Evolutionary conservation across 768 basidiomycete species (phyloP).

Genomic region (Coprinopsis marcescibilis): DNA sequence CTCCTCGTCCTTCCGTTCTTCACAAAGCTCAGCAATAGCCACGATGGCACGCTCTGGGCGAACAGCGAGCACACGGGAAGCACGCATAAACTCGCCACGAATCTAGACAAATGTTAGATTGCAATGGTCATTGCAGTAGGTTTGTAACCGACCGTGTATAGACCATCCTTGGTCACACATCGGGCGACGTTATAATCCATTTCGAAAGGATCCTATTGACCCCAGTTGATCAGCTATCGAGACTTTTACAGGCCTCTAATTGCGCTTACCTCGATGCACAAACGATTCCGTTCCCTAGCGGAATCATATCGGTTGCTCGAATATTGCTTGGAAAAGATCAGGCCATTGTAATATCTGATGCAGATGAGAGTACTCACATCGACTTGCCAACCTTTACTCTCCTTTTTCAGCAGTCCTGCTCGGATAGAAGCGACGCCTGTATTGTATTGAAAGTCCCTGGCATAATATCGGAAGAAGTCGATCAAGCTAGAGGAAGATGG

Average conservation of each 20-base stretch:
- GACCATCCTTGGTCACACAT: slow-evolving; percentile 93
- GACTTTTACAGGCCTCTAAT: neutral
- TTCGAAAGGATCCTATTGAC: slow-evolving; percentile 87
- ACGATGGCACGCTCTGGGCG: slow-evolving; percentile 78
- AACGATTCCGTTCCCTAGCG: slow-evolving; percentile 82
- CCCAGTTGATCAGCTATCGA: slow-evolving; percentile 3
- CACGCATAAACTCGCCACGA: slow-evolving; percentile 98
- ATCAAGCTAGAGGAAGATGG: slow-evolving; percentile 57
- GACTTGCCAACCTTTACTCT: slow-evolving; percentile 90
- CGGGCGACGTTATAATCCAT: slow-evolving; percentile 93
- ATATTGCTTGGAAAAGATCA: slow-evolving; percentile 27
- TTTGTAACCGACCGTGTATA: slow-evolving; percentile 70
- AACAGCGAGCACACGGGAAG: slow-evolving; percentile 73
- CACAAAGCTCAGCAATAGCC: slow-evolving; percentile 85
- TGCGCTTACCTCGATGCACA: slow-evolving; percentile 83
- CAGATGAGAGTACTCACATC: slow-evolving; percentile 50
- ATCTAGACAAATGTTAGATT: slow-evolving; percentile 47
- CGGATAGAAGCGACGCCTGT: slow-evolving; percentile 89
- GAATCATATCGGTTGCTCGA: slow-evolving; percentile 60
- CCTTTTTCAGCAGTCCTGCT: slow-evolving; percentile 84
- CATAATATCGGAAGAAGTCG: slow-evolving; percentile 96
- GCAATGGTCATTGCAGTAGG: slow-evolving; percentile 5
- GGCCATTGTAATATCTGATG: neutral
- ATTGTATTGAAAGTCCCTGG: slow-evolving; percentile 89
- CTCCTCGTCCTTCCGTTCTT: slow-evolving; percentile 75